Evolutionary conservation across 2,329 filamentous ascomycete species (phyloP).

Genomic region (Pseudofabraea citricarpa): DNA sequence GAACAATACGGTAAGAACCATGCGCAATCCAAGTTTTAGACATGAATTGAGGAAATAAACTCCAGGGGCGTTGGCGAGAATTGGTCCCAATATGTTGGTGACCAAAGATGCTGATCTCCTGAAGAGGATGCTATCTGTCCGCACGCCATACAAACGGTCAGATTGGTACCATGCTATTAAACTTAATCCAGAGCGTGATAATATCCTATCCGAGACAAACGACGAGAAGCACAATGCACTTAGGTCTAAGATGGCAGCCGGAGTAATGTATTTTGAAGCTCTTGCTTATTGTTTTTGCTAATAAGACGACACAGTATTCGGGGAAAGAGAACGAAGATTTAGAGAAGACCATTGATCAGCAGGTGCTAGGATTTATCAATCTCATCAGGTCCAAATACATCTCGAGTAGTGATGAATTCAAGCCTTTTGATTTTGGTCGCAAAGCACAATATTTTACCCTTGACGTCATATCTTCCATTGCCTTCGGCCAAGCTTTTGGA

Average conservation of each 20-base stretch:
- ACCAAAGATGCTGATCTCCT: constrained; percentile 35
- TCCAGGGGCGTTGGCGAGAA: constrained; percentile 28
- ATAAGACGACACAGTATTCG: constrained; percentile 39
- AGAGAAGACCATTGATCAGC: constrained; percentile 43
- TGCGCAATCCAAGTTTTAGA: too few relatives aligned
- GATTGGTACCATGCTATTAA: constrained; percentile 43
- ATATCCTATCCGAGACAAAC: constrained; percentile 45
- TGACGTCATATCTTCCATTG: constrained; percentile 48
- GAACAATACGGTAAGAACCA: constrained; percentile 4
- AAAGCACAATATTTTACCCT: constrained; percentile 49
- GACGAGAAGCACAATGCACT: constrained; percentile 38
- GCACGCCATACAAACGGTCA: constrained; percentile 32
- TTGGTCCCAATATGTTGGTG: constrained; percentile 35
- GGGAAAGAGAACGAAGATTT: constrained; percentile 44
- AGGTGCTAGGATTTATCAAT: constrained; percentile 39
- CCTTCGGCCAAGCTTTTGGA: constrained; percentile 46
- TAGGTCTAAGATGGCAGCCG: constrained; percentile 44
- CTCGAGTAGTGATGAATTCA: constrained; percentile 29
- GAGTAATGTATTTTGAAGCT: constrained; percentile 41
- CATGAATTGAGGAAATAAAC: background rate
- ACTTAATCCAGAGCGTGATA: constrained; percentile 49
- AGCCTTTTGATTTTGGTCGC: constrained; percentile 41
- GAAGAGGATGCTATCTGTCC: constrained; percentile 31
- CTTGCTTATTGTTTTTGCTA: constrained; percentile 37
- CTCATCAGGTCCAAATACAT: constrained; percentile 46